Percentiles rank a stretch among this genome's conserved stretches.
phyloP scores from a whole-genome alignment of 2,329 filamentous ascomycete species.

The Fusarium lyarnte region DNA sequence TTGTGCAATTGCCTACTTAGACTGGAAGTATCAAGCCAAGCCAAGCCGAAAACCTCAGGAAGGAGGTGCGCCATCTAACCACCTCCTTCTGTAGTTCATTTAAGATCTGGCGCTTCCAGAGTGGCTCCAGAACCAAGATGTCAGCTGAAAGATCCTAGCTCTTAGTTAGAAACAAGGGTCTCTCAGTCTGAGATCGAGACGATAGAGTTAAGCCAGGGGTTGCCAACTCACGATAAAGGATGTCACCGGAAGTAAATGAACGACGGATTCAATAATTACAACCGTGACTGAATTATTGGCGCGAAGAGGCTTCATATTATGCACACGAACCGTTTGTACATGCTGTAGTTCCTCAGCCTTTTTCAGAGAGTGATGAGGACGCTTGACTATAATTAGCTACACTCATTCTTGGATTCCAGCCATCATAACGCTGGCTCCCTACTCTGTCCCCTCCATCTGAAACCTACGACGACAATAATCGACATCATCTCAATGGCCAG shows the following conservation, averaged over 20 bases:
- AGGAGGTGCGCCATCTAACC: slow-evolving; percentile 16
- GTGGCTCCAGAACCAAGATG: background rate
- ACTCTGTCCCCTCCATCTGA: slow-evolving; percentile 5
- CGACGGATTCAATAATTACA: background rate
- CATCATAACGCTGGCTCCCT: slow-evolving; percentile 30
- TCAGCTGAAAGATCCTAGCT: slow-evolving; percentile 10
- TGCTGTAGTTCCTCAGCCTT: slow-evolving; percentile 25
- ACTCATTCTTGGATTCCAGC: slow-evolving; percentile 6
- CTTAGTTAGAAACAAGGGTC: background rate
- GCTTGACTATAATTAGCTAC: slow-evolving; percentile 37
- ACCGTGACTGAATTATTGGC: slow-evolving; percentile 16
- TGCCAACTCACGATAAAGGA: background rate
- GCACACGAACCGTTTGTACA: slow-evolving; percentile 17
- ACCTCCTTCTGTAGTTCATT: slow-evolving; percentile 25
- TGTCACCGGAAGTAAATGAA: slow-evolving; percentile 7
- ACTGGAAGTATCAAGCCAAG: slow-evolving; percentile 10
- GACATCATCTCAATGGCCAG: background rate
- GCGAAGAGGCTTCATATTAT: slow-evolving; percentile 9
- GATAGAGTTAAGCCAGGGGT: background rate
- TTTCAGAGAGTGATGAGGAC: background rate
- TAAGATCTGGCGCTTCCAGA: slow-evolving; percentile 9
- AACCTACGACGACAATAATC: background rate
- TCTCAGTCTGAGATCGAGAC: background rate
- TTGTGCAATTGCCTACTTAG: background rate
- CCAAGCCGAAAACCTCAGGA: slow-evolving; percentile 17